Base-by-base conservation (phyloP, 1,139 yeast species). In the Taphrina betulina region DNA sequence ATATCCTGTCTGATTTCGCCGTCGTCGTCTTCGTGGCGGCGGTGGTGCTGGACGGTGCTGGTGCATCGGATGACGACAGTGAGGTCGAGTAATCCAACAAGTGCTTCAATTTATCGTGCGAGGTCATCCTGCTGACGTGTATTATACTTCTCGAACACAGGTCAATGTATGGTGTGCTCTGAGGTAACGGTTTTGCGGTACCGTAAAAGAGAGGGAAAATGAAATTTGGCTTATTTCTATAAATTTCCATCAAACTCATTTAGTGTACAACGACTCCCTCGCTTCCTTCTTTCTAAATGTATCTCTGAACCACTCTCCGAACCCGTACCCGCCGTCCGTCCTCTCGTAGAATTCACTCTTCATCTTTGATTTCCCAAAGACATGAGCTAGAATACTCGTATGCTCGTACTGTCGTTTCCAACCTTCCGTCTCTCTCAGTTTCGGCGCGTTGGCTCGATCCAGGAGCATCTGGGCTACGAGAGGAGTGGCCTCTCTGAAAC, bases 401-500 rank as follows among this genome's bases (percentile, higher is more conserved):
- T 50, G 54, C 17, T 31, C 28, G 22, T 50, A 50, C 40, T 33
- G 34, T 5, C 33, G 46, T 26, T 40, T 50, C 26, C 33, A 50
- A 14, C 40, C 54, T 1, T 33, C 14, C 16, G 46, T 38, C 46
- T 50, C 54, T 33, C 31, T 50, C 23, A 50, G 28, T 17, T 24
- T 50, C 19, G 54, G 54, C 23, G 51, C 51, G n/a, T 37, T 29
- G 22, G 57, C 57, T 4, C 57, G 37, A 8, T 44, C 53, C 10
- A 36, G 16, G 8, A 53, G 34, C 34, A 20, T 33, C 8, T 23
- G 37, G 3, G 40, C 52, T 8, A 53, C 31, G 19, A 31, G 41
- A 16, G 52, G 53, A n/a, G 57, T 68, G 2, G 70, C 71, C 10
- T 69, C 60, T 7, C 63, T 62, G 57, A 69, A 71, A 53, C 74